Percentiles rank a stretch among this genome's conserved stretches.
Evolutionary conservation across 164 flowering plant genomes (phyloP).

Genomic region (Magnolia officinalis): DNA sequence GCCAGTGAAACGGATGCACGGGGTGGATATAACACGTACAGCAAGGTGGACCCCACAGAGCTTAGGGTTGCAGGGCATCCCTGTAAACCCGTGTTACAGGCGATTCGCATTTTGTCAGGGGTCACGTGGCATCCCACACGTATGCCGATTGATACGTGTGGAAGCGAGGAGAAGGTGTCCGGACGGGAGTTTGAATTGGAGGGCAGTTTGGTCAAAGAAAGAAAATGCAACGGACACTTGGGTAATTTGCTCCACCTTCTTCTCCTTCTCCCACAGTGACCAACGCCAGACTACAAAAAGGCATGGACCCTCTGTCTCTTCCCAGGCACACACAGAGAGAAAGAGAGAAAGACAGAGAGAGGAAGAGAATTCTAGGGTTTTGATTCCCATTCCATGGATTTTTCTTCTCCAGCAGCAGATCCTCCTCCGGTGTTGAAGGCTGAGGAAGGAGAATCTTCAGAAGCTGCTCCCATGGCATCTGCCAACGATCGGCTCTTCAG

Average conservation of each 20-base stretch:
- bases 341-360: too few relatives aligned
- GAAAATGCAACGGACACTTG: not conserved
- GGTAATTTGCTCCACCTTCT: not conserved
- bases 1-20: too few relatives aligned
- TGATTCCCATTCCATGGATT: slow-evolving; percentile 35
- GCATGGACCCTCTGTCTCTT: not conserved
- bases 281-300: not conserved
- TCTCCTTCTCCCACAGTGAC: not conserved
- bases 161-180: not conserved
- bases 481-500: slow-evolving; percentile 46
- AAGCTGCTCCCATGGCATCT: slow-evolving; percentile 20
- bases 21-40: too few relatives aligned
- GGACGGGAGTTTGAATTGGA: not conserved
- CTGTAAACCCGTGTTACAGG: too few relatives aligned
- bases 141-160: too few relatives aligned
- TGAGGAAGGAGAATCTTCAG: slow-evolving; percentile 41
- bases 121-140: too few relatives aligned
- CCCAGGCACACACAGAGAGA: not conserved
- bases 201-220: not conserved
- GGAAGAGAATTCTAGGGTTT: not conserved
- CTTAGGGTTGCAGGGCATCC: too few relatives aligned
- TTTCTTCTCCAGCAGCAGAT: slow-evolving; percentile 42
- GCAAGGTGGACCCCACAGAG: too few relatives aligned
- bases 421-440: slow-evolving; percentile 33
- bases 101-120: too few relatives aligned